These are phyloP conservation scores for Lepraria neglecta DNA, from an alignment of 495 filamentous ascomycete species.

Conservation along the genomic window DNA sequence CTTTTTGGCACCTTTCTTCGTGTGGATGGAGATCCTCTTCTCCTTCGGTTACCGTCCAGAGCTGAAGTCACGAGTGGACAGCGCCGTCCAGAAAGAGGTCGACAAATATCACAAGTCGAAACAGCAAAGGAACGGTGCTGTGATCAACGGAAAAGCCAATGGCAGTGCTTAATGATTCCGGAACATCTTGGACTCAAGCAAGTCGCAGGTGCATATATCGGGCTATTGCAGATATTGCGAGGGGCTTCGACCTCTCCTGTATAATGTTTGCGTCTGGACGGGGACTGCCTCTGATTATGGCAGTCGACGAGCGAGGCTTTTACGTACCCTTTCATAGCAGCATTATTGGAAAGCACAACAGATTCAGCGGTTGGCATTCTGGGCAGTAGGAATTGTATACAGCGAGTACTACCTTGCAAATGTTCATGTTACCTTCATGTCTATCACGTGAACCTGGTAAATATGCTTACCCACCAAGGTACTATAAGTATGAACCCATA, in stretches of 20 bases:
- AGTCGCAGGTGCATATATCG: background rate
- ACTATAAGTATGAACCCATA: too few relatives aligned
- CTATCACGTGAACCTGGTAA: too few relatives aligned
- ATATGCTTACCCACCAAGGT: too few relatives aligned
- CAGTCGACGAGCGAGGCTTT: too few relatives aligned
- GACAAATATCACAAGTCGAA: constrained; percentile 49
- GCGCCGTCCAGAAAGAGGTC: constrained; percentile 64
- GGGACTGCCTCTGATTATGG: too few relatives aligned
- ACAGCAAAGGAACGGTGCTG: constrained; percentile 25
- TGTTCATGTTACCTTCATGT: too few relatives aligned
- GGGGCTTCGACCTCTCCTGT: background rate
- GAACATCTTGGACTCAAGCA: background rate
- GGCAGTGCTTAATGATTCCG: background rate
- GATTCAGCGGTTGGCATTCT: too few relatives aligned
- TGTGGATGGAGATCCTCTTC: constrained; percentile 95
- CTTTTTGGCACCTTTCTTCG: constrained; percentile 94
- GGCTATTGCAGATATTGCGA: background rate
- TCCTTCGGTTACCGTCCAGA: constrained; percentile 84
- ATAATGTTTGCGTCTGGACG: too few relatives aligned
- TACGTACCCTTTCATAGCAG: too few relatives aligned
- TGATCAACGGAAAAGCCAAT: constrained; percentile 35
- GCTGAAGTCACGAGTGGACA: constrained; percentile 70
- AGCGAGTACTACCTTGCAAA: too few relatives aligned
- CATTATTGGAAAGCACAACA: too few relatives aligned
- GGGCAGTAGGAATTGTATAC: too few relatives aligned